Evolutionary conservation across 306 rosid genomes (phyloP).

Genomic region (Rosa lucieae): DNA sequence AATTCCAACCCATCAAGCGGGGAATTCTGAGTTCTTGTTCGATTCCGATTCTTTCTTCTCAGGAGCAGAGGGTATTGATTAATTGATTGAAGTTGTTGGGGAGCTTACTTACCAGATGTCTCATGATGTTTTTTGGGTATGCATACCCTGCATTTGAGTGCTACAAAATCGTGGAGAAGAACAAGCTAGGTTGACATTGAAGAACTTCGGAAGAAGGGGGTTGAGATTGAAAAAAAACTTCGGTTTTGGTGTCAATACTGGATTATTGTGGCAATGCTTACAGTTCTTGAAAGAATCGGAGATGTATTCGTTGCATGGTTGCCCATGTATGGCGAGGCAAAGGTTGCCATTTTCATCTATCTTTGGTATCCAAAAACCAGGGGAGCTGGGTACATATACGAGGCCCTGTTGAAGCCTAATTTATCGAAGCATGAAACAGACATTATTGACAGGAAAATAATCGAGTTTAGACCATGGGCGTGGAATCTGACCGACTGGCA

Average conservation of each 20-base stretch:
- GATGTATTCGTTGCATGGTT: slow-evolving; percentile 74
- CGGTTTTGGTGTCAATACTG: slow-evolving; percentile 97
- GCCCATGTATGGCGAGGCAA: slow-evolving; percentile 87
- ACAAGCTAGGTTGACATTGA: slow-evolving; percentile 47
- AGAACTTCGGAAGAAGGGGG: neutral
- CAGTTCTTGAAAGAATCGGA: slow-evolving; percentile 62
- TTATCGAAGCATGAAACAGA: slow-evolving; percentile 60
- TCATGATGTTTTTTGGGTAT: slow-evolving; percentile 76
- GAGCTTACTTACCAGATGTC: slow-evolving; percentile 64
- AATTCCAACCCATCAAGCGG: neutral
- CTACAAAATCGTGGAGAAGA: slow-evolving; percentile 72
- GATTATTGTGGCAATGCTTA: slow-evolving; percentile 76
- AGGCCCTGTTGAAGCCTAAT: slow-evolving; percentile 53
- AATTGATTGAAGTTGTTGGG: slow-evolving; percentile 60
- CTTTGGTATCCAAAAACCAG: slow-evolving; percentile 86
- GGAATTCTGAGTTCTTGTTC: slow-evolving; percentile 1
- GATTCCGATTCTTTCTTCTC: neutral
- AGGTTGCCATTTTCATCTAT: slow-evolving; percentile 64
- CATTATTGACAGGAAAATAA: slow-evolving; percentile 52
- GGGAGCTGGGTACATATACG: slow-evolving; percentile 65
- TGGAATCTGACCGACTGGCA: slow-evolving; percentile 74
- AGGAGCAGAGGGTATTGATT: slow-evolving; percentile 4
- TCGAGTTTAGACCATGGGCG: slow-evolving; percentile 55
- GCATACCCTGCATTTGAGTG: slow-evolving; percentile 95
- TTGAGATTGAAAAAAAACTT: slow-evolving; percentile 32